Base-by-base conservation (phyloP, 495 filamentous ascomycete genomes). In the Daldinia grandis region DNA sequence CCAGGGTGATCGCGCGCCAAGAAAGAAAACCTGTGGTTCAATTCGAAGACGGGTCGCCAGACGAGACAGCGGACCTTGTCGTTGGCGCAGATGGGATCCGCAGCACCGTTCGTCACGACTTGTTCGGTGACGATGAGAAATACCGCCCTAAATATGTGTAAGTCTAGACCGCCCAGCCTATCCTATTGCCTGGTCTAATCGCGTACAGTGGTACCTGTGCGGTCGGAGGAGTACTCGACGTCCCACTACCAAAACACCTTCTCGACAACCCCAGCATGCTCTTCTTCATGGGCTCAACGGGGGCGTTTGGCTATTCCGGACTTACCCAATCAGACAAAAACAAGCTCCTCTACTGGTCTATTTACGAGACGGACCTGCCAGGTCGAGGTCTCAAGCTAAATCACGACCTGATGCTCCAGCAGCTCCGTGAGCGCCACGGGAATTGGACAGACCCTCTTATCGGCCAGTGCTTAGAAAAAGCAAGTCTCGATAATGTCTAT, bases 51-150 rank as follows among this genome's bases (percentile, higher is more conserved):
- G 80, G 76, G 7, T 64, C 66, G n/a, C 71, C 75, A 4, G 80
- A 82, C 5, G 76, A 81, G 31, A 40, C 53, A 1, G 86, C 81
- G 0, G 85, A 86, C 76, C 64, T 92, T 60, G 80, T 90, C 1
- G 80, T 91, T 64, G 88, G 87, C 14, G 86, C 86, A 0, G 89
- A 90, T 76, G 88, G 88, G 1, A 78, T 89, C 4, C 82, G 81
- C 69, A 87, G 87, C 57, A 79, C 77, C 0, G 81, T 84, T 0
- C 81, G 85, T 55, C 79, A 68, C 37, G 76, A 78, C 1, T 61
- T 90, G 25, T 78, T 83, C 12, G 81, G 79, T 3, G 78, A 81
- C n/a, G 74, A 61, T 3, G 66, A 78, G 28, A 62, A 57, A 51
- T 62, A 62, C 51, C n/a, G 33, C 27, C 65, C 65, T 38, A 5